phyloP scores from a whole-genome alignment of 805 yeast genomes.

The Henningerozyma blattae region DNA sequence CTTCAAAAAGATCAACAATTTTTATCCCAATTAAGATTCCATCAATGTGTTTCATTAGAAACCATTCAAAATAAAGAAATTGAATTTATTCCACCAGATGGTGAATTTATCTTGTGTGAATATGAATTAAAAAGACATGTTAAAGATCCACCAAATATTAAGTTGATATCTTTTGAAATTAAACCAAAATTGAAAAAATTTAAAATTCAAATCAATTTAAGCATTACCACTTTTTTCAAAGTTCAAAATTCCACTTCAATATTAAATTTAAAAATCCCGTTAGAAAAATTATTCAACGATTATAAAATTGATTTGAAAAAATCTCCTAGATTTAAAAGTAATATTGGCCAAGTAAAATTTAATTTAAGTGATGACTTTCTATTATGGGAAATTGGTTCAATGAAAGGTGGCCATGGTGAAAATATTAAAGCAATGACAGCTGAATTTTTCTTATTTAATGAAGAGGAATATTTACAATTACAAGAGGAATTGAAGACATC shows the following conservation, averaged over 20 bases:
- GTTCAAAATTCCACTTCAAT: conserved; percentile 24
- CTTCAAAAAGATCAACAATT: conserved; percentile 30
- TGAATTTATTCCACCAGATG: conserved; percentile 85
- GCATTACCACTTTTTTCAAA: conserved; percentile 24
- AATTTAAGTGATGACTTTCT: conserved; percentile 59
- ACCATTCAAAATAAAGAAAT: conserved; percentile 43
- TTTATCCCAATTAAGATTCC: conserved; percentile 65
- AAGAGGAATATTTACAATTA: conserved; percentile 12
- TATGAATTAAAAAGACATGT: conserved; percentile 26
- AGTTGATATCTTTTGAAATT: conserved; percentile 15
- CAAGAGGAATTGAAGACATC: conserved; percentile 18
- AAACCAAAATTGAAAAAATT: conserved; percentile 17
- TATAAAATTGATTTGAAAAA: conserved; percentile 32
- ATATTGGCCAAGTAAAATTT: conserved; percentile 58
- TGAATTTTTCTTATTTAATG: conserved; percentile 30
- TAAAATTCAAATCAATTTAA: conserved; percentile 13
- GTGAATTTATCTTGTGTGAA: conserved; percentile 50
- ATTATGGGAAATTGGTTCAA: conserved; percentile 57
- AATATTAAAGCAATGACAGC: conserved; percentile 39
- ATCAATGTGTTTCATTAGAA: conserved; percentile 75
- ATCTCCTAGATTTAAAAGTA: conserved; percentile 57
- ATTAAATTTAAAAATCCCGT: conserved; percentile 22
- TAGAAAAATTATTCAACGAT: conserved; percentile 23
- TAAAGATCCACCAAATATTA: conserved; percentile 28
- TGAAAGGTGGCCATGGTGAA: conserved; percentile 47